These are phyloP conservation scores for Mycena maculata DNA, from an alignment of 768 basidiomycete species.

Conservation along the genomic window DNA sequence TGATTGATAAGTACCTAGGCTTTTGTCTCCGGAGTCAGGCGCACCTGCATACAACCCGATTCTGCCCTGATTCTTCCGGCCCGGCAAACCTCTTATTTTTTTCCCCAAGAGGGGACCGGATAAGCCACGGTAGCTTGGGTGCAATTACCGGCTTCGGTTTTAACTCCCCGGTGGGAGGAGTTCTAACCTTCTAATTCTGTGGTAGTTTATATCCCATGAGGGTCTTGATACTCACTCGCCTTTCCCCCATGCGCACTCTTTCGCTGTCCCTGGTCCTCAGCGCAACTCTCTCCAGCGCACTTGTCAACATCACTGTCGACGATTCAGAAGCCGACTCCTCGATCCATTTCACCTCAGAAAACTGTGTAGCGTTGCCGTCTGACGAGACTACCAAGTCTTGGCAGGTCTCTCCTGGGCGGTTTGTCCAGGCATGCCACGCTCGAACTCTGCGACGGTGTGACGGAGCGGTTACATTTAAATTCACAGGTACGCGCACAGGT, in stretches of 20 bases:
- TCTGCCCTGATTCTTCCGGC: not conserved
- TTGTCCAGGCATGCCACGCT: conserved; percentile 19
- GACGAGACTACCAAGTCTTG: conserved; percentile 6
- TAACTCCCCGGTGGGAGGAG: conserved; percentile 3
- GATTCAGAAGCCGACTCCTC: not conserved
- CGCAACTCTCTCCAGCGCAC: conserved; percentile 9
- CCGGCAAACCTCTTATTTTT: conserved; percentile 6
- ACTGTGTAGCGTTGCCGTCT: conserved; percentile 1
- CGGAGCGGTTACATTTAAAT: conserved; percentile 5
- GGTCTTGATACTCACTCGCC: not conserved
- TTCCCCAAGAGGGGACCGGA: not conserved
- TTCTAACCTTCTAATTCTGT: not conserved
- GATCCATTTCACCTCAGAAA: not conserved
- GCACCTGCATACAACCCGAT: too few relatives aligned
- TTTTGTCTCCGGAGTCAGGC: too few relatives aligned
- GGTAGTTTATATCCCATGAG: conserved; percentile 8
- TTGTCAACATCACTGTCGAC: conserved; percentile 22
- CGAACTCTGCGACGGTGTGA: conserved; percentile 18
- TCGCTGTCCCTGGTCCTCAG: conserved; percentile 8
- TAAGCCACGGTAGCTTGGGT: not conserved
- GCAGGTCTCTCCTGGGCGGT: conserved; percentile 15
- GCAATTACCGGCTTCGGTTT: not conserved
- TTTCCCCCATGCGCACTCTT: conserved; percentile 17
- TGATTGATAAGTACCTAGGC: too few relatives aligned
- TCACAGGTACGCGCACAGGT: conserved; percentile 4